These are phyloP conservation scores for Aspergillus pseudoviridinutans DNA, from an alignment of 2,329 filamentous ascomycete species.

Conservation along the genomic window DNA sequence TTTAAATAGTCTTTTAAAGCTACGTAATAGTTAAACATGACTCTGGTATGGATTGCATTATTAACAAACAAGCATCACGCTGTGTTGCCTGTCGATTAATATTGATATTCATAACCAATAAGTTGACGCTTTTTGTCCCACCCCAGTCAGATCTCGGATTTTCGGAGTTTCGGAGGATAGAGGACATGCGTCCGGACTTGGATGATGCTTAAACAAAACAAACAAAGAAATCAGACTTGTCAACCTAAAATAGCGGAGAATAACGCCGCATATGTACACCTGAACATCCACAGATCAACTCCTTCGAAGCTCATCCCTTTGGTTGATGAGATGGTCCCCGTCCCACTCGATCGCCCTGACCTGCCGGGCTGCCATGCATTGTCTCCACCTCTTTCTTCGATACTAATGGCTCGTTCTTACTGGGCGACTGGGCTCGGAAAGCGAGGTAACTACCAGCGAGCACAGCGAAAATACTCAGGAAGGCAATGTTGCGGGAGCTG, in stretches of 20 bases:
- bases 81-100: background rate
- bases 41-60: too few species aligned
- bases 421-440: conserved; percentile 13
- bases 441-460: conserved; percentile 4
- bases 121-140: background rate
- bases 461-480: conserved; percentile 5
- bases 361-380: conserved; percentile 5
- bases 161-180: background rate
- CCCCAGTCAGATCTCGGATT: background rate
- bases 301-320: background rate
- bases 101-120: background rate
- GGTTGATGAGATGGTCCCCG: background rate
- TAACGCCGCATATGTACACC: background rate
- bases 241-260: background rate
- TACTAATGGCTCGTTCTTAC: conserved; percentile 2
- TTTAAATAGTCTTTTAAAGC: too few species aligned
- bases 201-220: too few species aligned
- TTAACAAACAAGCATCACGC: too few species aligned
- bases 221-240: background rate
- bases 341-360: background rate
- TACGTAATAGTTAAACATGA: too few species aligned
- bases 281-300: too few species aligned
- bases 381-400: conserved; percentile 6
- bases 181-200: too few species aligned
- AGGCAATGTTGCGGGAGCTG: conserved; percentile 7